Evolutionary conservation across 2,329 filamentous ascomycete genomes (phyloP), one percentile per base, ranked within the genome.

Genomic region (Colletotrichum sp.): DNA sequence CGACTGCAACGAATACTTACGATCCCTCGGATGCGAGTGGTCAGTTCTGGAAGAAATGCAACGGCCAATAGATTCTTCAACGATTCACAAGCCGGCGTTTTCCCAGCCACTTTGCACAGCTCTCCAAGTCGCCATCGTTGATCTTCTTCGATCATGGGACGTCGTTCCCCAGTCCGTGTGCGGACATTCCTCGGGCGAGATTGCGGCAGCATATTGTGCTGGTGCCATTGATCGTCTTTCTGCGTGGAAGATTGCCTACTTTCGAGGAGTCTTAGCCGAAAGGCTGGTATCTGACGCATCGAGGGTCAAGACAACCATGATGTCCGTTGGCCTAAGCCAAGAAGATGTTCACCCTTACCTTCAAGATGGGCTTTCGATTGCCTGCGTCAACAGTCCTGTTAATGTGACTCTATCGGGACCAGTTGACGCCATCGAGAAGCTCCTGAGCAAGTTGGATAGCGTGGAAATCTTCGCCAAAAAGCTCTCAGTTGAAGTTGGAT

Each of bases 161-260:
- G 78, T 88, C 44, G 63, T 59, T 1, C 84, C 86, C 1, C 72
- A 74, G 3, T 77, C 81, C 18, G 85, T 87, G 4, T 80, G 88
- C 9, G 87, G 87, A 2, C 87, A 89, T 75, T 88, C 87, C 1
- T 88, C 87, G 1, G 87, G 87, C 2, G 87, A 89, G 71, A 85
- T 88, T 34, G 87, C 86, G 1, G 87, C 87, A 8, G 86, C 87
- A 1, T 87, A 84, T 69, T 84, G 86, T 8, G 81, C 80, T 1
- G 85, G 83, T 1, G 81, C 81, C 8, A 79, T 88, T 21, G 81
- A 82, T 3, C 80, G 81, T n/a, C 78, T 84, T 59, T 80, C 80
- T 8, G 86, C 87, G 3, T 88, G 86, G 85, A 80, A 83, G 55
- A 82, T 87, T 52, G 84, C 87, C 4, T 88, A 86, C 72, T 83